Base-by-base conservation (phyloP, 2,329 filamentous ascomycete genomes). In the Neofusicoccum umdonicola region DNA sequence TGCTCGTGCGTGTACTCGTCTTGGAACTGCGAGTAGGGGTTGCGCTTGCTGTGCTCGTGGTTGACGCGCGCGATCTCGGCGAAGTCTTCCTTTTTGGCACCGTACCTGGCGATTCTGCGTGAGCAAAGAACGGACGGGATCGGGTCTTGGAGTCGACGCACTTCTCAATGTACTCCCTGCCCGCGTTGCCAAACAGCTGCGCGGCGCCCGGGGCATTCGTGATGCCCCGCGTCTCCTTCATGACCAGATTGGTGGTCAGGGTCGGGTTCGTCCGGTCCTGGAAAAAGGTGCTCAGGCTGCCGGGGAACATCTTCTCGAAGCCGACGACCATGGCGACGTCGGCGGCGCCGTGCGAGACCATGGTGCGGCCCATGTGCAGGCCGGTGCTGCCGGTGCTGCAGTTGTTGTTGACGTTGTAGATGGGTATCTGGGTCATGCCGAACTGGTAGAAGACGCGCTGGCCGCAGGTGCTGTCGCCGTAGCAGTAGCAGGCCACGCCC, bases 331-430 rank as follows among this genome's bases (percentile, higher is more conserved):
- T 82, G 19, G 97, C 88, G 75, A 92, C 96, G 78, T 97, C 91
- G 1, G 92, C 91, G 13, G 87, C 91, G 39, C 93, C 93, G 71
- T 91, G 85, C 6, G 87, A 84, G 71, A 97, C 88, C 76, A 96
- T 84, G 62, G 89, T 92, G 39, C 93, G 84, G 1, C 86, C 95
- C 85, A 98, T 90, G 74, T 89, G 88, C 65, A 98, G 82, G 8
- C 94, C 95, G 0, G 94, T 97, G 4, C 90, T 93, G n/a, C 94
- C 95, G 0, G 94, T 98, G 3, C 91, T 92, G 84, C 94, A 98
- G 83, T 97, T 97, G 85, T 98, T 98, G 86, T 97, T 98, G 74
- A 97, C 92, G 74, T 98, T 98, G 84, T 96, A 93, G 76, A 98
- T 92, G 73, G 94, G 94, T 71, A 98, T 97, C 74, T 90, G 85